Conservation (phyloP, 192 early-diverging fungal species). For the Kickxella alabastrina region DNA sequence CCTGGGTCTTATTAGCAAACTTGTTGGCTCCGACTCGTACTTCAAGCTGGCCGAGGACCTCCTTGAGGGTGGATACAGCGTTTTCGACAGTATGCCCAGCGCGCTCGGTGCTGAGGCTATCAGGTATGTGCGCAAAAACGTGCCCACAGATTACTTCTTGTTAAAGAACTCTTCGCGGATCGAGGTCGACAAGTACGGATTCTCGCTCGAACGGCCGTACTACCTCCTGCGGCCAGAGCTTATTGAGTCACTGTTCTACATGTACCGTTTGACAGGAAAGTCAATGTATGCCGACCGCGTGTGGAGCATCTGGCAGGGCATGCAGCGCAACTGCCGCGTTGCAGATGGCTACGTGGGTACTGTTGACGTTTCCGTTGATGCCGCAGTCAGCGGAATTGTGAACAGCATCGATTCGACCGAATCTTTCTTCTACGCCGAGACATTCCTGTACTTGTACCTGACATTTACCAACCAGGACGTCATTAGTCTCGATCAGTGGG, state of each 20-base stretch:
- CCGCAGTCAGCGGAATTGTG: slow-evolving; percentile 18
- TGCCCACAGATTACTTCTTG: slow-evolving; percentile 29
- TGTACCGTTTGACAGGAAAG: slow-evolving; percentile 71
- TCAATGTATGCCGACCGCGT: slow-evolving; percentile 61
- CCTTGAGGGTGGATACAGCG: slow-evolving; percentile 39
- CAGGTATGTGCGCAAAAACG: slow-evolving; percentile 42
- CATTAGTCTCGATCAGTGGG: slow-evolving; percentile 74
- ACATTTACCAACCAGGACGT: slow-evolving; percentile 68
- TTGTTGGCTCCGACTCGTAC: slow-evolving; percentile 39
- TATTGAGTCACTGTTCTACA: slow-evolving; percentile 66
- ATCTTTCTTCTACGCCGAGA: slow-evolving; percentile 90
- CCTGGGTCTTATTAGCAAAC: slow-evolving; percentile 36
- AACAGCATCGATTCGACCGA: slow-evolving; percentile 44
- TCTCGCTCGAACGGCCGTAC: slow-evolving; percentile 32
- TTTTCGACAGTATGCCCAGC: slow-evolving; percentile 38
- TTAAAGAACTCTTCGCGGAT: background rate
- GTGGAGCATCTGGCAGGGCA: slow-evolving; percentile 64
- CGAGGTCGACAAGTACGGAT: slow-evolving; percentile 27
- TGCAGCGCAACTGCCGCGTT: slow-evolving; percentile 69
- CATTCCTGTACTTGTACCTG: slow-evolving; percentile 89
- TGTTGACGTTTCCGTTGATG: slow-evolving; percentile 32
- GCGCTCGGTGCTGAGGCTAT: slow-evolving; percentile 41
- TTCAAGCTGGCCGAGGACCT: slow-evolving; percentile 36
- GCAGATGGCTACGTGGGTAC: slow-evolving; percentile 62
- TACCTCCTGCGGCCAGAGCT: slow-evolving; percentile 79